Conservation (phyloP, 2,329 filamentous ascomycete species). For the Rhynchosporium secalis region DNA sequence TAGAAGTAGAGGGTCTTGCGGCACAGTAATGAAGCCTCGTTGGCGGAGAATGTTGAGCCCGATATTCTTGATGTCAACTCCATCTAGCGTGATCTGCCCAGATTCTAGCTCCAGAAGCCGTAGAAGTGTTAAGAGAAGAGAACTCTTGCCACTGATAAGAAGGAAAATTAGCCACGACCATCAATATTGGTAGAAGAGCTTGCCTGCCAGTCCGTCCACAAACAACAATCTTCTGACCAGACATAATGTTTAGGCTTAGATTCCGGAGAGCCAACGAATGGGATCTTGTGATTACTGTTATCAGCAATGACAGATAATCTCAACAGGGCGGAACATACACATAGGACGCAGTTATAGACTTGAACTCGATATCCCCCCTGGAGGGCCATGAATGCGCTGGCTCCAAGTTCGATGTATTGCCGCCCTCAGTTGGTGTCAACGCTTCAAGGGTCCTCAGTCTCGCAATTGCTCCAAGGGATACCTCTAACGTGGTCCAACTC, state of each 20-base stretch:
- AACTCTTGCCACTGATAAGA: constrained; percentile 47
- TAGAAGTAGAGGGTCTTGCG: constrained; percentile 45
- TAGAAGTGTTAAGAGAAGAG: constrained; percentile 48
- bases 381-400: no score
- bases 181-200: no score
- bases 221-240: constrained; percentile 51
- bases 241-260: no score
- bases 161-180: no score
- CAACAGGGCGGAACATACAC: constrained; percentile 17
- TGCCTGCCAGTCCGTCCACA: constrained; percentile 49
- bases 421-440: no score
- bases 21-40: constrained; percentile 43
- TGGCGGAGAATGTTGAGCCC: constrained; percentile 43
- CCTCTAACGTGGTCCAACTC: constrained; percentile 59
- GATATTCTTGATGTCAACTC: constrained; percentile 43
- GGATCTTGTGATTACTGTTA: no score
- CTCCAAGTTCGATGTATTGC: no score
- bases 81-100: constrained; percentile 46
- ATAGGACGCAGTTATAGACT: constrained; percentile 32
- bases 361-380: constrained; percentile 28
- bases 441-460: constrained; percentile 56
- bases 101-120: constrained; percentile 78
- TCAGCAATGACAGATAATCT: no score
- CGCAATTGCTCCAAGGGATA: constrained; percentile 56
- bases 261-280: no score